Percentiles rank a stretch among this genome's conserved stretches.
These are phyloP conservation scores for Diaporthe longicolla DNA, from an alignment of 2,329 filamentous ascomycete genomes.

Conservation along the genomic window DNA sequence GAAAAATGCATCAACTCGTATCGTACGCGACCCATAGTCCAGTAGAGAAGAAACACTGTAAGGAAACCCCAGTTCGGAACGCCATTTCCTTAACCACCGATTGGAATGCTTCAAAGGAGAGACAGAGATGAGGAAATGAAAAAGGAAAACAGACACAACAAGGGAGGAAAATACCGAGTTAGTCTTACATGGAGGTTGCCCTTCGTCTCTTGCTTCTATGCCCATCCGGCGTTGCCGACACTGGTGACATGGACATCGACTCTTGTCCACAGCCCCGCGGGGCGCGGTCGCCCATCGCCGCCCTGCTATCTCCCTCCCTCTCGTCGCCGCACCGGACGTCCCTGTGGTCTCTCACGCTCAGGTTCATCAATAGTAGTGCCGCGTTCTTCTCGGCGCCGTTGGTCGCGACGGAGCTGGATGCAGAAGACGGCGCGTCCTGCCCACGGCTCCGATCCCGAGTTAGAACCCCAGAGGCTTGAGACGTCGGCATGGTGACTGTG, in stretches of 20 bases:
- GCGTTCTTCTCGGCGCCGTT: conserved; percentile 60
- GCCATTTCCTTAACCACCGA: conserved; percentile 22
- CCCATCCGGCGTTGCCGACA: conserved; percentile 36
- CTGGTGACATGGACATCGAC: conserved; percentile 45
- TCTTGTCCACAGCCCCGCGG: conserved; percentile 38
- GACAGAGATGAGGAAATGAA: neutral
- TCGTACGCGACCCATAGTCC: neutral
- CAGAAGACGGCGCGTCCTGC: neutral
- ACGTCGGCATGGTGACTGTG: conserved; percentile 35
- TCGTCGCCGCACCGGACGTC: conserved; percentile 34
- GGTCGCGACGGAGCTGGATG: conserved; percentile 35
- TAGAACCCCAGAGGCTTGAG: conserved; percentile 7
- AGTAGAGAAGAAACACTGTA: neutral
- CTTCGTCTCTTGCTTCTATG: conserved; percentile 57
- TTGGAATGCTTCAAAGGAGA: conserved; percentile 7
- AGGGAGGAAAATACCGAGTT: neutral
- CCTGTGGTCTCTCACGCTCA: conserved; percentile 57
- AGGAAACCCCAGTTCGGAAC: conserved; percentile 18
- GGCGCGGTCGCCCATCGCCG: conserved; percentile 35
- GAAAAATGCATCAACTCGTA: conserved; percentile 24
- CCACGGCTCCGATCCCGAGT: neutral
- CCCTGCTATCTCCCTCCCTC: conserved; percentile 36
- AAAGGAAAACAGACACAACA: neutral
- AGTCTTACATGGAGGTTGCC: conserved; percentile 56
- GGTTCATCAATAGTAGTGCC: conserved; percentile 62